These are phyloP conservation scores for Aspergillus ellipticus DNA, from an alignment of 495 filamentous ascomycete genomes.

Conservation along the genomic window DNA sequence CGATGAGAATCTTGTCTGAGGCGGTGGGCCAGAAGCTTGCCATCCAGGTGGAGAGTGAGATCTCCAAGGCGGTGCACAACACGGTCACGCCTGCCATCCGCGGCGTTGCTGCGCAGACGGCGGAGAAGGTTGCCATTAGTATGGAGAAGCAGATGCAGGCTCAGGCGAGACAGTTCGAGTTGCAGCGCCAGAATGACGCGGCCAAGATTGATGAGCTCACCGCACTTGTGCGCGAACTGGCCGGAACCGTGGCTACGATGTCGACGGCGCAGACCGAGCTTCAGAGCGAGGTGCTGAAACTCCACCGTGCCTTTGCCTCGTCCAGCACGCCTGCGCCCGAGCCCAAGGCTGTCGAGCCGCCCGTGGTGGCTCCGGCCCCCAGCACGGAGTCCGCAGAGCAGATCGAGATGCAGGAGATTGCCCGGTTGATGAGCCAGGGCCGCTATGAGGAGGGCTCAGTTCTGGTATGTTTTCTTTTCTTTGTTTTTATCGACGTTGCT, in stretches of 20 bases:
- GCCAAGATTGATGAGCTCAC: constrained; percentile 83
- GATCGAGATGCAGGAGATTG: constrained; percentile 60
- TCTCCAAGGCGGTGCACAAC: constrained; percentile 57
- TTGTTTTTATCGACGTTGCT: constrained; percentile 2
- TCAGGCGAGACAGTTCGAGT: constrained; percentile 62
- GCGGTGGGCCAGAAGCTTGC: constrained; percentile 61
- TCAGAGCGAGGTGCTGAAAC: constrained; percentile 55
- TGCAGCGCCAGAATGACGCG: constrained; percentile 64
- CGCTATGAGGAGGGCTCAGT: constrained; percentile 69
- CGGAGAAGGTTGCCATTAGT: constrained; percentile 58
- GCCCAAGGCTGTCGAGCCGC: background rate
- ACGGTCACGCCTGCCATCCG: constrained; percentile 63
- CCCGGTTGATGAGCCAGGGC: constrained; percentile 58
- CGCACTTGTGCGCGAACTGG: constrained; percentile 63
- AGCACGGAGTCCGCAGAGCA: constrained; percentile 57
- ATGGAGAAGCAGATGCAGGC: constrained; percentile 62
- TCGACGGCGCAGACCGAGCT: constrained; percentile 60
- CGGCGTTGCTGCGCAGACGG: constrained; percentile 52
- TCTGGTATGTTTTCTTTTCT: constrained; percentile 41
- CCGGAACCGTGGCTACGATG: constrained; percentile 70
- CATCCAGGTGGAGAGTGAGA: constrained; percentile 62
- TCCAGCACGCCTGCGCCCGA: constrained; percentile 9
- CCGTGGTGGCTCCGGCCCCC: constrained; percentile 18
- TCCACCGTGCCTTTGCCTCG: constrained; percentile 35
- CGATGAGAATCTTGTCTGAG: constrained; percentile 68